phyloP scores from a whole-genome alignment of 148 eudicot genomes.

The Rhododendron griersonianum region DNA sequence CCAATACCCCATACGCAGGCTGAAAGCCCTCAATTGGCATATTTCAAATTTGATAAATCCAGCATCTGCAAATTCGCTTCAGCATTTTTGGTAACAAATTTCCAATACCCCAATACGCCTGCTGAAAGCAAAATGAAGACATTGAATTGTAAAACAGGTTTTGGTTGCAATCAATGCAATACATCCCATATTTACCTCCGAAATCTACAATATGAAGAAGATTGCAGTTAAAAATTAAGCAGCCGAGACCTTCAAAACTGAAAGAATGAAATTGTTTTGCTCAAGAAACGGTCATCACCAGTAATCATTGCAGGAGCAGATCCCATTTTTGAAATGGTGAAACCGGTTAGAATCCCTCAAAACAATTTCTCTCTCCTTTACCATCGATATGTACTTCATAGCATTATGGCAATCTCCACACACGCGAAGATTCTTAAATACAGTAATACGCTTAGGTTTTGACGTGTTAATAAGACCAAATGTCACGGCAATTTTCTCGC shows the following conservation, averaged over 20 bases:
- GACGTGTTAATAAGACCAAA: conserved; percentile 66
- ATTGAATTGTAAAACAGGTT: background rate
- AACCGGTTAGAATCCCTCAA: conserved; percentile 64
- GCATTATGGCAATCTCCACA: conserved; percentile 67
- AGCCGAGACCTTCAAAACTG: background rate
- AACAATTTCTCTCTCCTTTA: conserved; percentile 49
- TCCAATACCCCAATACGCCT: background rate
- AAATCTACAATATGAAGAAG: background rate
- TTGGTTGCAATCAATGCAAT: background rate
- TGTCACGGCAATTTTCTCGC: conserved; percentile 72
- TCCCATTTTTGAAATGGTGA: conserved; percentile 54
- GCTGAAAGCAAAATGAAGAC: background rate
- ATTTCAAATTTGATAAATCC: background rate
- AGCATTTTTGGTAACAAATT: background rate
- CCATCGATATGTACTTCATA: conserved; percentile 51
- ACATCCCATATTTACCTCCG: background rate
- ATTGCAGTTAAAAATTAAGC: background rate
- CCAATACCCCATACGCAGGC: background rate
- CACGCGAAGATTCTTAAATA: conserved; percentile 56
- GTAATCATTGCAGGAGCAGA: conserved; percentile 60
- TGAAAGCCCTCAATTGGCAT: background rate
- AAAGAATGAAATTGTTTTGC: background rate
- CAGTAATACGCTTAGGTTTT: conserved; percentile 40
- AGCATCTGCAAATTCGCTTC: background rate
- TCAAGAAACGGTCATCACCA: conserved; percentile 32